These are phyloP conservation scores for Mycena metata DNA, from an alignment of 768 basidiomycete genomes.

Conservation along the genomic window DNA sequence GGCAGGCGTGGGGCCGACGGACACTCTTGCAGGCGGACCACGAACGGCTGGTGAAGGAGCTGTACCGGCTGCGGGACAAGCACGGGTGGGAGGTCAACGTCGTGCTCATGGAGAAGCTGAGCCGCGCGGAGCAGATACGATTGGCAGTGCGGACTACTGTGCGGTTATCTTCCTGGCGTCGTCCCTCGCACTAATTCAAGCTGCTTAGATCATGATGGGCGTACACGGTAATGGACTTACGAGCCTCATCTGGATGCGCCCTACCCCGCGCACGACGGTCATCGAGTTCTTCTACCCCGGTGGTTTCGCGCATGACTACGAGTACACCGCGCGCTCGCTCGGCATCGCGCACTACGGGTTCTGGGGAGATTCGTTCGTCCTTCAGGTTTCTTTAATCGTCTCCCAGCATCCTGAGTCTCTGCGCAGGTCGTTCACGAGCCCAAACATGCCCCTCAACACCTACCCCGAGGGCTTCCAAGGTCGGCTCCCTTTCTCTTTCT, in stretches of 20 bases:
- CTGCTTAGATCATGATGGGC: constrained; percentile 87
- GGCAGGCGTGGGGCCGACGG: constrained; percentile 90
- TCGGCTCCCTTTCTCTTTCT: not conserved
- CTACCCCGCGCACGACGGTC: constrained; percentile 83
- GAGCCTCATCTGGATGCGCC: constrained; percentile 93
- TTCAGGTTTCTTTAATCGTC: constrained; percentile 1
- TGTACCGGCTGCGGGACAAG: constrained; percentile 74
- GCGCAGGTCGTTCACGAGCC: constrained; percentile 78
- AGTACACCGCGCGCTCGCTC: constrained; percentile 69
- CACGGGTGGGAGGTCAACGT: constrained; percentile 92
- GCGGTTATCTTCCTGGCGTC: constrained; percentile 43
- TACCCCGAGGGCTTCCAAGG: constrained; percentile 93
- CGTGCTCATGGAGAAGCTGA: constrained; percentile 86
- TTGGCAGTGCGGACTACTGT: constrained; percentile 91
- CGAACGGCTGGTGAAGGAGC: constrained; percentile 79
- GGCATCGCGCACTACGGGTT: constrained; percentile 85
- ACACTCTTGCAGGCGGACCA: constrained; percentile 86
- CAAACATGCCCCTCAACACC: constrained; percentile 72
- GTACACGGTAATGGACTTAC: constrained; percentile 95
- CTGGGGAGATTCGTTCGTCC: constrained; percentile 77
- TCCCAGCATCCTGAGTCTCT: not conserved
- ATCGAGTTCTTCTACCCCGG: constrained; percentile 92
- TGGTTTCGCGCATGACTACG: constrained; percentile 90
- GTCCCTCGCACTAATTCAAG: not conserved
- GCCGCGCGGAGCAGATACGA: constrained; percentile 84